These are phyloP conservation scores for Chalciporus pseudorubinellus DNA, from an alignment of 768 basidiomycete genomes.

Conservation along the genomic window DNA sequence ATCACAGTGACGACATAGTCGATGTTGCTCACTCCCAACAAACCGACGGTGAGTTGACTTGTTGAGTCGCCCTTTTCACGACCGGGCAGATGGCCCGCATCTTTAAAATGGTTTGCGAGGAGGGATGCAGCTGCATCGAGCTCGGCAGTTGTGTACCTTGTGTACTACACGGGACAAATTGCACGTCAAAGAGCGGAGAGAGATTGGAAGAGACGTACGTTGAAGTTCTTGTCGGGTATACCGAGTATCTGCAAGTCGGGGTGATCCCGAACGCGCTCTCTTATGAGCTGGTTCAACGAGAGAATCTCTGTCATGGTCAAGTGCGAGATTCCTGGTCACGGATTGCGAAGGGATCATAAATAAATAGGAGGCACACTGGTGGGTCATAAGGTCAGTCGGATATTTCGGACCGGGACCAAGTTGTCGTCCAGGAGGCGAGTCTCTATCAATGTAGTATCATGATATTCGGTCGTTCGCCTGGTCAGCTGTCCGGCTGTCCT, in stretches of 20 bases:
- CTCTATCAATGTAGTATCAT: no score
- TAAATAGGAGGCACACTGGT: no score
- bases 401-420: neutral
- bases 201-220: conserved; percentile 4
- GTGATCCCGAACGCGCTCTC: conserved; percentile 15
- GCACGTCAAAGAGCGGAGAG: neutral
- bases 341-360: neutral
- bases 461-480: no score
- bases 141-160: conserved; percentile 22
- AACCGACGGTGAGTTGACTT: conserved; percentile 25
- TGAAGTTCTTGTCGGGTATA: conserved; percentile 26
- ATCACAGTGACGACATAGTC: conserved; percentile 27
- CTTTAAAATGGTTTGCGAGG: conserved; percentile 23
- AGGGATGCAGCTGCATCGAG: conserved; percentile 28
- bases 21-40: conserved; percentile 28
- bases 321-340: neutral
- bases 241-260: conserved; percentile 23
- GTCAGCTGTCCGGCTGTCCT: neutral
- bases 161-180: conserved; percentile 16
- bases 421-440: no score
- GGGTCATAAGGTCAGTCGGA: neutral
- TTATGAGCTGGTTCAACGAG: conserved; percentile 29
- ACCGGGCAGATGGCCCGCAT: conserved; percentile 17
- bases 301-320: conserved; percentile 20
- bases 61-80: conserved; percentile 24